Base-by-base conservation (phyloP, 305 asterid species). In the Stenogyne calaminthoides region DNA sequence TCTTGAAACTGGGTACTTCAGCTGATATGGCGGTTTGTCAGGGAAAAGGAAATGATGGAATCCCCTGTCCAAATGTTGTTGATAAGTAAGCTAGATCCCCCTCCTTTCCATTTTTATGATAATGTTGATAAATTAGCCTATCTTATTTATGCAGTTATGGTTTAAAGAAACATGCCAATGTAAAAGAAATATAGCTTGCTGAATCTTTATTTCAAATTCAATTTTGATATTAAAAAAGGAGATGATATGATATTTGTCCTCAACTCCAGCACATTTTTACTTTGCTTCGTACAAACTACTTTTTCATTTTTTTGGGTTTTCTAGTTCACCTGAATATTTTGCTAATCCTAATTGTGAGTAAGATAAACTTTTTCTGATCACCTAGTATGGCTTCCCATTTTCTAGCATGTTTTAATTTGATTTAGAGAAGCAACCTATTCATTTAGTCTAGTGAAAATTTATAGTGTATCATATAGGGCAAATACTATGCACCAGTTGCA, bases 21-120 rank as follows among this genome's bases (percentile, higher is more conserved):
- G 81, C 80, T 52, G 98, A 94, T 84, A 85, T 86, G 81, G 96
- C 92, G 60, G 75, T 83, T 77, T 91, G 98, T 78, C 90, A 80
- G 86, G 96, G 88, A 25, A 91, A 88, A 80, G 93, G 84, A 82
- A 84, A 80, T 63, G 92, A 87, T 72, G 96, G 96, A 67, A 61
- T 76, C 74, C 78, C 85, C 57, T 94, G 97, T 88, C 85, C 90
- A 2, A 56, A 81, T 60, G 88, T 75, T 69, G 77, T 91, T 42
- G 80, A 93, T 76, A 91, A 89, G 97, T 91, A 88, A 47, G 84
- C 37, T 34, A 36, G 18, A 11, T 39, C 67, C 56, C 56, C 71
- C 62, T 67, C 51, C 59, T 59, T 11, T 72, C 52, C 58, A 42
- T 62, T 68, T 66, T 58, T 61, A 16, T 67, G 49, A 40, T 74